These are phyloP conservation scores for Fusarium euwallaceae DNA, from an alignment of 2,329 filamentous ascomycete species.

Conservation along the genomic window DNA sequence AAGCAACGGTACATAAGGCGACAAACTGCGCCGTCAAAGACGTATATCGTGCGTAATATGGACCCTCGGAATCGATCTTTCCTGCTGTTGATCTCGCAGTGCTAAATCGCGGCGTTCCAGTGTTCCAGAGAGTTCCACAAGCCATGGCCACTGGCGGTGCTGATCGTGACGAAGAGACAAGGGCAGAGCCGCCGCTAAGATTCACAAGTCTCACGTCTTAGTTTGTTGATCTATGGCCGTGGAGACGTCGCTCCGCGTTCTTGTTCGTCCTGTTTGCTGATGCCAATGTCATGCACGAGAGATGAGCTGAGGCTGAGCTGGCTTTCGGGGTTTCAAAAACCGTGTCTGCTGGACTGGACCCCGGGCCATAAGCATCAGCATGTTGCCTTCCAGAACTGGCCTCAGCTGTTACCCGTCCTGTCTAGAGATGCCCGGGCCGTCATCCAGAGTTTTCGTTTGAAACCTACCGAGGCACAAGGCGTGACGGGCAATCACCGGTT, in stretches of 20 bases:
- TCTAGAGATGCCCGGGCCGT: not conserved
- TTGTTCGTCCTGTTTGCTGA: constrained; percentile 16
- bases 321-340: constrained; percentile 24
- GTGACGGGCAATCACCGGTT: constrained; percentile 21
- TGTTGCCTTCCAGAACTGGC: constrained; percentile 1
- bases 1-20: constrained; percentile 13
- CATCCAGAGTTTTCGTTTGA: constrained; percentile 14
- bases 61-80: constrained; percentile 21
- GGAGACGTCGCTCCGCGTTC: constrained; percentile 12
- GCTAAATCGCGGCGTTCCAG: constrained; percentile 22
- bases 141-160: constrained; percentile 11
- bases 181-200: constrained; percentile 37
- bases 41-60: constrained; percentile 19
- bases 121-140: constrained; percentile 35
- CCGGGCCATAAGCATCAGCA: constrained; percentile 12
- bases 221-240: constrained; percentile 7
- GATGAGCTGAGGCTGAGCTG: constrained; percentile 34
- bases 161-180: constrained; percentile 38
- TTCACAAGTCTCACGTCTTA: constrained; percentile 15
- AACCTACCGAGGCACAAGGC: constrained; percentile 22
- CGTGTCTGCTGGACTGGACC: constrained; percentile 6
- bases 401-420: not conserved
- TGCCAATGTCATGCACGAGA: constrained; percentile 26
- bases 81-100: constrained; percentile 6
- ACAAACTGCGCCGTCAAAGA: constrained; percentile 4